These are phyloP conservation scores for Puccinia coronata DNA, from an alignment of 1,284 basidiomycete genomes.

Conservation along the genomic window DNA sequence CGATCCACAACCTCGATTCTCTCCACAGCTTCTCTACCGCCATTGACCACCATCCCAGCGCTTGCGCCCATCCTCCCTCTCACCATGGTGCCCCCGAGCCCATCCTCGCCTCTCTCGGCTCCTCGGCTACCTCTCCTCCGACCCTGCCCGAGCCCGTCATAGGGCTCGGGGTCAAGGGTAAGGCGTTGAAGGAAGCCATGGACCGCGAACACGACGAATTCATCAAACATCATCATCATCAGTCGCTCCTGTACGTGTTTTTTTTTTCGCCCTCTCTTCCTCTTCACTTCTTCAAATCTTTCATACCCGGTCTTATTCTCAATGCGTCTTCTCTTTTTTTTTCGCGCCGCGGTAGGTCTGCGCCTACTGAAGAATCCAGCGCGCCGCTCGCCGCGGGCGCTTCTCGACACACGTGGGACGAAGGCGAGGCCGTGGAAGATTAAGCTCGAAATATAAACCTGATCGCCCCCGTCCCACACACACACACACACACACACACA, in stretches of 20 bases:
- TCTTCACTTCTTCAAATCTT: background rate
- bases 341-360: background rate
- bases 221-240: background rate
- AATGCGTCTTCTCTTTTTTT: background rate
- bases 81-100: background rate
- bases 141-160: background rate
- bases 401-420: constrained; percentile 35
- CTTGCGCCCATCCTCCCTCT: background rate
- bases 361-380: background rate
- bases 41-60: background rate
- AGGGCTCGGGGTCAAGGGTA: constrained; percentile 37
- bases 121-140: background rate
- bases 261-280: background rate
- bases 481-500: too few species aligned
- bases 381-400: background rate
- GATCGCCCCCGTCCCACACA: too few species aligned
- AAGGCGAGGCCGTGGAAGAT: constrained; percentile 45
- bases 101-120: background rate
- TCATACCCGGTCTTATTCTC: background rate
- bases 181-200: constrained; percentile 46
- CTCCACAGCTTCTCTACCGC: background rate
- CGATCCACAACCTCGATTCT: background rate
- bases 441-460: too few species aligned
- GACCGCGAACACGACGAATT: constrained; percentile 47
- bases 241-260: background rate